Conservation (phyloP, 352 stramenopile genomes). For the Lagenidium giganteum region DNA sequence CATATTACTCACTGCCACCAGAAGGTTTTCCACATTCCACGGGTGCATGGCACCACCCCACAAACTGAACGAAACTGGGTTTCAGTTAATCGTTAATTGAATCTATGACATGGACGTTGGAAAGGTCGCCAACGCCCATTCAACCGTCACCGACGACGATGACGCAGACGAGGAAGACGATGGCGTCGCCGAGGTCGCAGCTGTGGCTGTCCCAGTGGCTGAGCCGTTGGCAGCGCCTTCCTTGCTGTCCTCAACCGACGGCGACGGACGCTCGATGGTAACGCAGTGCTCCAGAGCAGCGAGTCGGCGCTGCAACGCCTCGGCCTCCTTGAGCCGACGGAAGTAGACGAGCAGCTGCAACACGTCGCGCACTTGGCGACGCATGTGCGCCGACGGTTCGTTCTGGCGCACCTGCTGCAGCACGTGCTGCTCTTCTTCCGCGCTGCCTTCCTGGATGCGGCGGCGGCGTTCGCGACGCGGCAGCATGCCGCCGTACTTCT, state of each 20-base stretch:
- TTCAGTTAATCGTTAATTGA: no score
- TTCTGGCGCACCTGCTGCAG: conserved; percentile 33
- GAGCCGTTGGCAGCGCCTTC: background rate
- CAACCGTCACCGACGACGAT: no score
- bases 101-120: no score
- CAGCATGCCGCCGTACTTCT: conserved; percentile 36
- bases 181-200: no score
- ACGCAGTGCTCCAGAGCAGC: conserved; percentile 32
- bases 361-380: conserved; percentile 27
- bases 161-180: no score
- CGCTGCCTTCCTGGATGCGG: conserved; percentile 64
- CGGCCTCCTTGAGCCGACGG: conserved; percentile 25
- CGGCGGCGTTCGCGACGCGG: conserved; percentile 50
- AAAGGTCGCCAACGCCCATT: no score
- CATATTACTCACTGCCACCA: no score
- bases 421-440: conserved; percentile 65
- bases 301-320: conserved; percentile 39
- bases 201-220: no score
- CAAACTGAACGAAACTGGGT: no score
- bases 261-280: conserved; percentile 15
- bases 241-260: background rate
- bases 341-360: conserved; percentile 57
- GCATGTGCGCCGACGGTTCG: conserved; percentile 30
- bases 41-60: no score
- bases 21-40: no score